Base-by-base conservation (phyloP, 306 rosid genomes). In the Citrullus amarus region DNA sequence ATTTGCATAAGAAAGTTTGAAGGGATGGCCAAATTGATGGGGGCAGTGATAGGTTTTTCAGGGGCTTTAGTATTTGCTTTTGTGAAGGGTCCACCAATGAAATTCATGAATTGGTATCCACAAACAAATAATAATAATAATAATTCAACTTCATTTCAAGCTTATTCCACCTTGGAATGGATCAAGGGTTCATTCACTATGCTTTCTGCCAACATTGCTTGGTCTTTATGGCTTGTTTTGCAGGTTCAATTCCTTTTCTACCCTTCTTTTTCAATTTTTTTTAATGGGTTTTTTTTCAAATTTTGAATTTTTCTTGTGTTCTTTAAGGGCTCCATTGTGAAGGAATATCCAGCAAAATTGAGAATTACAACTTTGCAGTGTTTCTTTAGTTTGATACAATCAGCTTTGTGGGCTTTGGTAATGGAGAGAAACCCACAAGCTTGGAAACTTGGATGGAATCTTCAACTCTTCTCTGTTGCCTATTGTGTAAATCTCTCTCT, bases 391-490 rank as follows among this genome's bases (percentile, higher is more conserved):
- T 86, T 86, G 83, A 80, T 86, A 53, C 96, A 88, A 25, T 87
- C 97, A 44, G 81, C 88, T 17, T 30, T 85, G 56, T 81, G 84
- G 82, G 94, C 97, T 62, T 70, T 88, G 75, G 87, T 85, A 57
- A 13, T 85, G 77, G 94, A 95, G 73, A 86, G 92, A 80, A 75
- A 82, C 15, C 96, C 89, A 46, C 81, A 90, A 28, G 93, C 96
- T 55, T 95, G 98, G 97, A 95, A 79, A 68, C 88, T 95, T 82
- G 96, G 95, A 77, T 95, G 97, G 98, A 92, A 95, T 79, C 41
- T 91, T 75, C 86, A 92, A 77, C 97, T 92, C 67, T 86, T 95
- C 58, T 88, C 98, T 4, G 93, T 95, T 60, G 89, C 88, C 8
- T 95, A 95, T 66, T 95, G 98, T 75, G 98, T 95, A 91, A 13